These are phyloP conservation scores for Berberis thunbergii DNA, from an alignment of 164 flowering plant species.

Conservation along the genomic window DNA sequence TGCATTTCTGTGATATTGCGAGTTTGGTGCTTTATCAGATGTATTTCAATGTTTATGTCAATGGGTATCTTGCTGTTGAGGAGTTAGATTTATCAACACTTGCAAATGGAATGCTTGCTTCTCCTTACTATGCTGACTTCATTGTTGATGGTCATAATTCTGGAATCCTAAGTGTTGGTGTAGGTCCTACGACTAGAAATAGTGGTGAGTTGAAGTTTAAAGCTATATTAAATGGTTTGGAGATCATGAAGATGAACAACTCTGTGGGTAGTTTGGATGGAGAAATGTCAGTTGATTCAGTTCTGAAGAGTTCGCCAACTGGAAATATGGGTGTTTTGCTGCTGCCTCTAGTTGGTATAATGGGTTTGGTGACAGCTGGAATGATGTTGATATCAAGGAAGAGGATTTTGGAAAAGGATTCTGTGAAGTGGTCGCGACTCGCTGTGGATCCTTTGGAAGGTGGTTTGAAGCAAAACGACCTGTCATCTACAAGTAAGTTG, in stretches of 20 bases:
- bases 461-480: conserved; percentile 17
- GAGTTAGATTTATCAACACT: conserved; percentile 45
- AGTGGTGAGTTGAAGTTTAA: conserved; percentile 23
- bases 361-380: conserved; percentile 40
- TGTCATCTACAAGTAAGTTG: conserved; percentile 19
- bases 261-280: conserved; percentile 67
- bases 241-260: conserved; percentile 76
- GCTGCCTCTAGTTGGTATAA: conserved; percentile 35
- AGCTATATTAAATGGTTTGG: conserved; percentile 79
- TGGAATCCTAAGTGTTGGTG: conserved; percentile 37
- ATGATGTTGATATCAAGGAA: conserved; percentile 35
- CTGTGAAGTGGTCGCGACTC: conserved; percentile 46
- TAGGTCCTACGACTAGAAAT: conserved; percentile 62
- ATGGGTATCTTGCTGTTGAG: conserved; percentile 45
- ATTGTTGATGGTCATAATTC: conserved; percentile 36
- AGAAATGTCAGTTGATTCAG: conserved; percentile 22
- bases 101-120: conserved; percentile 31
- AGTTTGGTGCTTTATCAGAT: conserved; percentile 46
- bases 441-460: conserved; percentile 37
- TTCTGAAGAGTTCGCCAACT: conserved; percentile 30
- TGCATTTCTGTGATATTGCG: conserved; percentile 88
- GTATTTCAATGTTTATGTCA: conserved; percentile 68
- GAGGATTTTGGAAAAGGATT: conserved; percentile 14
- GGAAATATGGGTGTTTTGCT: conserved; percentile 22
- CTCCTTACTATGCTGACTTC: conserved; percentile 78